Percentiles rank a stretch among this genome's conserved stretches.
Conservation (phyloP, 805 yeast species). For the Saturnispora gosingensis region DNA sequence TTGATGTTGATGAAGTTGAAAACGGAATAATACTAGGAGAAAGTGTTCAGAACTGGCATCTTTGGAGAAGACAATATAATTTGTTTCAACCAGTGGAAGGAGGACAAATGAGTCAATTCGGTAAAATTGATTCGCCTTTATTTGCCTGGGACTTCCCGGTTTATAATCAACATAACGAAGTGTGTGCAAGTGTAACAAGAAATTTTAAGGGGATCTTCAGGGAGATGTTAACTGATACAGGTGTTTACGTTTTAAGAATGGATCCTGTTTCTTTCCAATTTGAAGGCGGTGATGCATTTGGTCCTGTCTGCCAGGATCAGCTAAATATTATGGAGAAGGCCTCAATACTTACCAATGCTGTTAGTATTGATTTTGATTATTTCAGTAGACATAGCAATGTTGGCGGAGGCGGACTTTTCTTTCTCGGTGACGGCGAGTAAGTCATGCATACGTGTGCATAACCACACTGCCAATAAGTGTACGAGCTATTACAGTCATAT, state of each 20-base stretch:
- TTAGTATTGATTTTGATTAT: constrained; percentile 91
- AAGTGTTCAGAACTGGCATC: constrained; percentile 87
- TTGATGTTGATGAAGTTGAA: constrained; percentile 23
- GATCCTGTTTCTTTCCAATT: constrained; percentile 63
- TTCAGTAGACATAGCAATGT: constrained; percentile 82
- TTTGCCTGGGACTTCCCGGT: constrained; percentile 83
- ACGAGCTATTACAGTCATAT: not conserved
- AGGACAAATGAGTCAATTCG: constrained; percentile 61
- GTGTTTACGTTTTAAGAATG: constrained; percentile 81
- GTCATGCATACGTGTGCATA: not conserved
- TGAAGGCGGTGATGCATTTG: constrained; percentile 38
- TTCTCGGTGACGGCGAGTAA: constrained; percentile 9
- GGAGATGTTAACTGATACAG: constrained; percentile 90
- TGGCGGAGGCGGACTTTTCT: constrained; percentile 38
- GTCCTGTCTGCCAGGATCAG: constrained; percentile 31
- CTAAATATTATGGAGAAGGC: constrained; percentile 79
- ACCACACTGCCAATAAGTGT: not conserved
- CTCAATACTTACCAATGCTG: constrained; percentile 74
- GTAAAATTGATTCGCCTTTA: constrained; percentile 79
- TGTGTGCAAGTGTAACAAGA: constrained; percentile 73
- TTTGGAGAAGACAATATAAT: constrained; percentile 85
- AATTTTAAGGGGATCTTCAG: constrained; percentile 94
- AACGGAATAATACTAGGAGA: constrained; percentile 64
- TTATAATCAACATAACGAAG: constrained; percentile 42
- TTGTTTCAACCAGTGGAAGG: constrained; percentile 45